phyloP scores from a whole-genome alignment of 768 basidiomycete species.

The Mycena capillaripes region DNA sequence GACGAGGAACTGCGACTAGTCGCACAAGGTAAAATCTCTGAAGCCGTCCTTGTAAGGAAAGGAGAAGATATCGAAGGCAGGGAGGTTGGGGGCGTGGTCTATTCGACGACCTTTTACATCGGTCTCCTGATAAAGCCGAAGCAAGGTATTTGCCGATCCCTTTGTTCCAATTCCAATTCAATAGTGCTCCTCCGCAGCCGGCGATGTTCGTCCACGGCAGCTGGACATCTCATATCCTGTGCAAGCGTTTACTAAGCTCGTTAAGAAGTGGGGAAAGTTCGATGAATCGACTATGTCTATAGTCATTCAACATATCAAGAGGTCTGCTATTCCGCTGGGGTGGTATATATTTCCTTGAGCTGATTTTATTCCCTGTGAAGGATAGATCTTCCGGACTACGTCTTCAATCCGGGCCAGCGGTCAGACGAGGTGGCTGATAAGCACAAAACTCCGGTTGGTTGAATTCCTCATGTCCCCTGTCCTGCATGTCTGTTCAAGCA shows the following conservation, averaged over 20 bases:
- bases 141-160: conserved; percentile 75
- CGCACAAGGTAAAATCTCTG: conserved; percentile 80
- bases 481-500: too few relatives aligned
- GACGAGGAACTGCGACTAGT: conserved; percentile 92
- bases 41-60: conserved; percentile 35
- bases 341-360: too few relatives aligned
- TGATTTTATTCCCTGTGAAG: too few relatives aligned
- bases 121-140: conserved; percentile 94
- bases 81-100: conserved; percentile 83
- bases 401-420: too few relatives aligned
- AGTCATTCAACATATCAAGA: conserved; percentile 92
- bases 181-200: conserved; percentile 66
- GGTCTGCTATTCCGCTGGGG: too few relatives aligned
- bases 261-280: conserved; percentile 94
- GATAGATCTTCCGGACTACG: too few relatives aligned
- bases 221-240: conserved; percentile 98
- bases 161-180: too few relatives aligned
- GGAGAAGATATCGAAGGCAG: conserved; percentile 84
- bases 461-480: too few relatives aligned
- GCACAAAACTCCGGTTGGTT: too few relatives aligned
- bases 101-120: conserved; percentile 98
- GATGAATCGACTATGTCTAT: conserved; percentile 95
- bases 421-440: too few relatives aligned
- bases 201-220: conserved; percentile 80
- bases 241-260: conserved; percentile 92